Conservation (phyloP, 2,329 filamentous ascomycete species). For the Aspergillus fijiensis region DNA sequence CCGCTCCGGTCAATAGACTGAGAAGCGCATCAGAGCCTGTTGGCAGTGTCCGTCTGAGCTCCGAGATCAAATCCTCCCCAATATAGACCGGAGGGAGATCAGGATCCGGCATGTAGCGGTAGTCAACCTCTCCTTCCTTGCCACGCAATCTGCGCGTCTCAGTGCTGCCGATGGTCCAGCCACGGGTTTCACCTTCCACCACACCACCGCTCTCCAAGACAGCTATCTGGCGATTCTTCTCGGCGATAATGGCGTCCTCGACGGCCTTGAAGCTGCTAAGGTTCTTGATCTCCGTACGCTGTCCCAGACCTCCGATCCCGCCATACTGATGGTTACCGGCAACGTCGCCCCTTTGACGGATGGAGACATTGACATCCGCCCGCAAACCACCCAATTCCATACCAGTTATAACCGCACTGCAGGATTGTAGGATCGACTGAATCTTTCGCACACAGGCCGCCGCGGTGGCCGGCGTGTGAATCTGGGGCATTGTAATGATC, state of each 20-base stretch:
- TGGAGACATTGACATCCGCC: constrained; percentile 93
- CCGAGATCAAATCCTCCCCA: constrained; percentile 64
- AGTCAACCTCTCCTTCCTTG: constrained; percentile 97
- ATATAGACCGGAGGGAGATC: constrained; percentile 81
- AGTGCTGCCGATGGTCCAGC: constrained; percentile 82
- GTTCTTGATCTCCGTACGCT: constrained; percentile 96
- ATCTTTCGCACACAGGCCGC: constrained; percentile 87
- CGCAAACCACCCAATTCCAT: constrained; percentile 92
- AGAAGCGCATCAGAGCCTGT: constrained; percentile 70
- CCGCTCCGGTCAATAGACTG: constrained; percentile 56
- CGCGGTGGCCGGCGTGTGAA: constrained; percentile 82
- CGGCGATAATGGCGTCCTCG: constrained; percentile 89
- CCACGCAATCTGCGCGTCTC: constrained; percentile 79
- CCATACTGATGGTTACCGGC: constrained; percentile 51
- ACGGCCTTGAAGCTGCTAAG: constrained; percentile 91
- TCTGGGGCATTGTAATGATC: constrained; percentile 87
- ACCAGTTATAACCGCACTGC: constrained; percentile 82
- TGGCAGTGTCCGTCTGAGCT: constrained; percentile 65
- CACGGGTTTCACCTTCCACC: constrained; percentile 83
- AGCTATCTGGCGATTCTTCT: constrained; percentile 82
- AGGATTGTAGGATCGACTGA: constrained; percentile 73
- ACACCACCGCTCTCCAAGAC: constrained; percentile 73
- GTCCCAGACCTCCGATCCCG: constrained; percentile 67
- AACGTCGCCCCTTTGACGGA: constrained; percentile 60
- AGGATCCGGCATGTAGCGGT: constrained; percentile 97